Evolutionary conservation across 1,284 basidiomycete genomes (phyloP).

Genomic region (Vanrija humicola): DNA sequence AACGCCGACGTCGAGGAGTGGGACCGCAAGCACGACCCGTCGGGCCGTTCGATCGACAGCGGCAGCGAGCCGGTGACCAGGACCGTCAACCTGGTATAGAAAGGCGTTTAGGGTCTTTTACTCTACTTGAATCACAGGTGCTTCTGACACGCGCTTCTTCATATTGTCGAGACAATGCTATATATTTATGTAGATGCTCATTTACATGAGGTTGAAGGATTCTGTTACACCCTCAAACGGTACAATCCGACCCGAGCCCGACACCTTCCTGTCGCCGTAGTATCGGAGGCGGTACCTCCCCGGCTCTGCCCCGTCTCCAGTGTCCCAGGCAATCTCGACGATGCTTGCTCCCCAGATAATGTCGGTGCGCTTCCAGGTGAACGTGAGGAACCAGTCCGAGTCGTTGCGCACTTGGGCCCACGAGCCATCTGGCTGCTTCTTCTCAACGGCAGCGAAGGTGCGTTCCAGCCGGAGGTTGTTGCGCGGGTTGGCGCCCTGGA

Average conservation of each 20-base stretch:
- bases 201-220: background rate
- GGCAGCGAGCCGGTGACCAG: no score
- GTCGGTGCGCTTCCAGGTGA: conserved; percentile 9
- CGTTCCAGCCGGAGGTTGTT: conserved; percentile 18
- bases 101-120: no score
- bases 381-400: conserved; percentile 10
- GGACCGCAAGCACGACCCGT: conserved; percentile 20
- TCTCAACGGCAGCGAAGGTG: conserved; percentile 13
- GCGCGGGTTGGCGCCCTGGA: conserved; percentile 15
- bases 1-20: conserved; percentile 18
- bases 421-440: background rate
- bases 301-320: background rate
- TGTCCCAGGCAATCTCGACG: conserved; percentile 13
- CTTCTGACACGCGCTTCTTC: no score
- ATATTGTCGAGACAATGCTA: no score
- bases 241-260: background rate
- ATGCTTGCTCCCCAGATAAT: background rate
- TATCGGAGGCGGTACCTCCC: conserved; percentile 12
- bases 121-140: no score
- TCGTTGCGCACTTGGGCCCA: conserved; percentile 11
- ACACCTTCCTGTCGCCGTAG: conserved; percentile 13
- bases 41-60: conserved; percentile 4
- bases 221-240: conserved; percentile 6
- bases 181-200: no score
- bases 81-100: no score